Evolutionary conservation across 73 alveolate species (phyloP).

Genomic region (Uronychia setigera): DNA sequence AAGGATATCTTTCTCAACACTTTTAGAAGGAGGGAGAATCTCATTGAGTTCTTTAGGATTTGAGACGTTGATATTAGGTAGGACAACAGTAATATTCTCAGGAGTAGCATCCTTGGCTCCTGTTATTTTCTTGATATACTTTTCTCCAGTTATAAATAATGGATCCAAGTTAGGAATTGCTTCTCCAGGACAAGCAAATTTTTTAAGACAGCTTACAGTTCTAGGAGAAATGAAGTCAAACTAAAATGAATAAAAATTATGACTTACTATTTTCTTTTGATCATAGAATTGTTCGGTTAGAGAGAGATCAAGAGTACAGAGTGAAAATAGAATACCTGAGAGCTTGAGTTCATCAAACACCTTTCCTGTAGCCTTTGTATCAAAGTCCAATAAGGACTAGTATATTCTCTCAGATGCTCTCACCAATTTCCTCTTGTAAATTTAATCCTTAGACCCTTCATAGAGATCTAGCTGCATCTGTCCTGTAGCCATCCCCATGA

Average conservation of each 20-base stretch:
- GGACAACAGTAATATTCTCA: not conserved
- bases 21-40: not conserved
- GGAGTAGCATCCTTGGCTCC: not conserved
- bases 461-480: not conserved
- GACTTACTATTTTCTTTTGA: not conserved
- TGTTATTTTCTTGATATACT: not conserved
- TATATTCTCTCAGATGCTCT: not conserved
- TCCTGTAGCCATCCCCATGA: slow-evolving; percentile 1
- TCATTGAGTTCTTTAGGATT: not conserved
- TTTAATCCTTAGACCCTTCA: not conserved
- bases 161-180: not conserved
- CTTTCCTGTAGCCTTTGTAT: not conserved
- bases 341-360: not conserved
- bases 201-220: not conserved
- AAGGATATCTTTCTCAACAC: not conserved
- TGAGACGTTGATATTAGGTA: not conserved
- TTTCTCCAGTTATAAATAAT: not conserved
- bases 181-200: not conserved
- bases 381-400: not conserved
- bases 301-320: not conserved
- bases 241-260: not conserved
- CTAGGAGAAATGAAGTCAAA: not conserved
- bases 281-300: not conserved
- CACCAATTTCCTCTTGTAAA: not conserved
- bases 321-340: not conserved